phyloP scores from a whole-genome alignment of 2,329 filamentous ascomycete species.

The Neophaeococcomyces mojaviensis region DNA sequence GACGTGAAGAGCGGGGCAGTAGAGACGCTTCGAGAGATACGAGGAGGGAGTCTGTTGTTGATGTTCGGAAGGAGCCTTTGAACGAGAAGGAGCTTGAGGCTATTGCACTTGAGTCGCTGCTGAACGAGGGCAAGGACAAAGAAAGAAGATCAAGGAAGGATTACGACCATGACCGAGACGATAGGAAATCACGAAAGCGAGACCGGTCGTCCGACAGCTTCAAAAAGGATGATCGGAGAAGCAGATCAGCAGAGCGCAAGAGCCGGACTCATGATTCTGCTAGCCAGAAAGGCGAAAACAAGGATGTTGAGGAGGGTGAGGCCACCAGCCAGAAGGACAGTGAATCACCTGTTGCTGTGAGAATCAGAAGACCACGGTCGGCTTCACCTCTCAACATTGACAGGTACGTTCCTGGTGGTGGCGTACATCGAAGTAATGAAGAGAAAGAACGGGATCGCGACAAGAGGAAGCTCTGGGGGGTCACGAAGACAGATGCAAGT shows the following conservation, averaged over 20 bases:
- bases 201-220: slow-evolving; percentile 21
- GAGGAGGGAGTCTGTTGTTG: slow-evolving; percentile 27
- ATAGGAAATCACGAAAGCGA: slow-evolving; percentile 24
- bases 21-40: slow-evolving; percentile 18
- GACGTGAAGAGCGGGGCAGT: slow-evolving; percentile 28
- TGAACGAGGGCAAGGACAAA: slow-evolving; percentile 49
- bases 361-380: slow-evolving; percentile 24
- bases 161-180: slow-evolving; percentile 42
- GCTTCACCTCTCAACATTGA: slow-evolving; percentile 32
- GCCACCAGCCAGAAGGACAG: slow-evolving; percentile 17
- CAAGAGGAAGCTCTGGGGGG: slow-evolving; percentile 19
- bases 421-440: slow-evolving; percentile 19
- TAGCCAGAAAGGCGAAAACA: slow-evolving; percentile 6
- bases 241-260: slow-evolving; percentile 19
- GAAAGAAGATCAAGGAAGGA: slow-evolving; percentile 46
- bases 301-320: slow-evolving; percentile 22
- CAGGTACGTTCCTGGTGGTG: slow-evolving; percentile 37
- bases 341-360: slow-evolving; percentile 14
- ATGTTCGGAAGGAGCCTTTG: slow-evolving; percentile 33
- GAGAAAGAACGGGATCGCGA: slow-evolving; percentile 24
- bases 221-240: slow-evolving; percentile 15
- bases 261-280: slow-evolving; percentile 10
- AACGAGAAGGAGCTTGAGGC: slow-evolving; percentile 50
- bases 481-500: slow-evolving; percentile 10
- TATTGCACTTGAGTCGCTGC: slow-evolving; percentile 45